These are phyloP conservation scores for Apiotrichum montevideense DNA, from an alignment of 1,284 basidiomycete species.

Conservation along the genomic window DNA sequence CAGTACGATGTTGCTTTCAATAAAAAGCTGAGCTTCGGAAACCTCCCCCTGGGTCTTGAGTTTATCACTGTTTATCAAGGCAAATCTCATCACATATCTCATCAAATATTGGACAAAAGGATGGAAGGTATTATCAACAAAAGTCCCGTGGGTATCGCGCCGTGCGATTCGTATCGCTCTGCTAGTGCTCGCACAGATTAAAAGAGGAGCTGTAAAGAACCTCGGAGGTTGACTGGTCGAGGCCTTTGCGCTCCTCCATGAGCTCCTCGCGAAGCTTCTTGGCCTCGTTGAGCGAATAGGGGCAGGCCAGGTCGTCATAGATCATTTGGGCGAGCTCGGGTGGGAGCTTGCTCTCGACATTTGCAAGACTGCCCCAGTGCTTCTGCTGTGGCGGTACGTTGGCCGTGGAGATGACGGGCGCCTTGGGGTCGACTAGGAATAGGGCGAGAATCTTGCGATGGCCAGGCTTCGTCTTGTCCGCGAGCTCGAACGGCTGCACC, in stretches of 20 bases:
- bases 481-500: not conserved
- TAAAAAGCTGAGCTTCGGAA: too few species aligned
- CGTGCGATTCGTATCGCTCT: not conserved
- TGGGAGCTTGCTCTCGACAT: slow-evolving; percentile 2
- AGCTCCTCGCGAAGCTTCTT: slow-evolving; percentile 14
- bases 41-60: too few species aligned
- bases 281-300: slow-evolving; percentile 9
- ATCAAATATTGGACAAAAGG: too few species aligned
- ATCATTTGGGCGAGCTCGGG: slow-evolving; percentile 10
- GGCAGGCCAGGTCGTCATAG: slow-evolving; percentile 9
- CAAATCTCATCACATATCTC: too few species aligned
- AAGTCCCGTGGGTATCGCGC: too few species aligned
- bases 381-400: slow-evolving; percentile 17
- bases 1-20: too few species aligned
- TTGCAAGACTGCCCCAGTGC: slow-evolving; percentile 1
- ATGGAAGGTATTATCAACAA: too few species aligned
- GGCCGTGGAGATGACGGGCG: slow-evolving; percentile 7
- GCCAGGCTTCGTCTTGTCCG: slow-evolving; percentile 6
- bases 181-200: slow-evolving; percentile 17
- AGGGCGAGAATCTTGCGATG: slow-evolving; percentile 19
- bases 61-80: too few species aligned
- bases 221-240: not conserved
- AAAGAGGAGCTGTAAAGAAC: not conserved
- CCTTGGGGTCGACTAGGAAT: slow-evolving; percentile 16
- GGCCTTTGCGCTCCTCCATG: slow-evolving; percentile 13